Evolutionary conservation across 2,329 filamentous ascomycete species (phyloP).

Genomic region (Fusarium udum): DNA sequence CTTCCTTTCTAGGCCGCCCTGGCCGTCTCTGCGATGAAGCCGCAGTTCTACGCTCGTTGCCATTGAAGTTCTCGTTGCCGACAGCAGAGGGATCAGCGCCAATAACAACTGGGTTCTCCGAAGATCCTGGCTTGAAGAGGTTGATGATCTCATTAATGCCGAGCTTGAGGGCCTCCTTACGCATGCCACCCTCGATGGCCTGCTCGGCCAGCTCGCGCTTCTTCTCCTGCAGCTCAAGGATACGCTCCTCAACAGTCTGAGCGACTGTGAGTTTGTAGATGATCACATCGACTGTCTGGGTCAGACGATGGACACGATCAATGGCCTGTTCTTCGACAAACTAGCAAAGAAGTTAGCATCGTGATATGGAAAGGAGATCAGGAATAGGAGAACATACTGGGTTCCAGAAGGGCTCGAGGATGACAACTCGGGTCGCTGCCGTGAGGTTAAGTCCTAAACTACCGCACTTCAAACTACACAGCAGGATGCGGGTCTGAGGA

Average conservation of each 20-base stretch:
- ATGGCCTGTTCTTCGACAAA: conserved; percentile 99
- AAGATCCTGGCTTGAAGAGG: conserved; percentile 77
- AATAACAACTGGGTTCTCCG: conserved; percentile 31
- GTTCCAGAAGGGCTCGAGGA: conserved; percentile 99
- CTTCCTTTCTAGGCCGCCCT: conserved; percentile 32
- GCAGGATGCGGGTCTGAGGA: conserved; percentile 78
- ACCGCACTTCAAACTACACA: conserved; percentile 95
- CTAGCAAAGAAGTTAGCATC: conserved; percentile 50
- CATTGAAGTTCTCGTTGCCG: conserved; percentile 21
- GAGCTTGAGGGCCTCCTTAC: conserved; percentile 80
- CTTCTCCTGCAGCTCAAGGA: conserved; percentile 92
- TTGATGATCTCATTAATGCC: conserved; percentile 93
- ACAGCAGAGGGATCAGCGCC: conserved; percentile 30
- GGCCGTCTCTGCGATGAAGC: conserved; percentile 41
- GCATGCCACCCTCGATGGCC: conserved; percentile 84
- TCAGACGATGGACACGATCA: conserved; percentile 97
- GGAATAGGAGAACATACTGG: conserved; percentile 66
- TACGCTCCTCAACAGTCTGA: conserved; percentile 90
- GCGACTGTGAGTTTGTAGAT: conserved; percentile 94
- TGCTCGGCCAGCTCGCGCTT: conserved; percentile 92
- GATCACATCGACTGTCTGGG: conserved; percentile 92
- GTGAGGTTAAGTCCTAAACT: conserved; percentile 94
- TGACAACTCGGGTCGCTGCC: conserved; percentile 90
- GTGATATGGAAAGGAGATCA: not conserved
- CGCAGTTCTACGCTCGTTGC: conserved; percentile 37